Conservation (phyloP, 1,284 basidiomycete genomes). For the Fistulina hepatica region DNA sequence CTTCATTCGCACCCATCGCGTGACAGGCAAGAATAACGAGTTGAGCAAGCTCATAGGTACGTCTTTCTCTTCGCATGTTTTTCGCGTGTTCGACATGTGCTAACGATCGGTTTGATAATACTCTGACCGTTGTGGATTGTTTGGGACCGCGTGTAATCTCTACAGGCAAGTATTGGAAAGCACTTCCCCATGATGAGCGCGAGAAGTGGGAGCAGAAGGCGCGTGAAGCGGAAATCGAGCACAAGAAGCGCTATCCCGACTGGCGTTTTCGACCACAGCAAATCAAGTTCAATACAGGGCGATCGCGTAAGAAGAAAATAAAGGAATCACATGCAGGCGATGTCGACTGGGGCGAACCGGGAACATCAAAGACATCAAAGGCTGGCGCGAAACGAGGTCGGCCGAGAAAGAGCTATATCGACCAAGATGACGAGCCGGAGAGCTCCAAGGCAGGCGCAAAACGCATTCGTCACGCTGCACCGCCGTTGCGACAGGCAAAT, state of each 20-base stretch:
- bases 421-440: too few species aligned
- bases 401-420: too few species aligned
- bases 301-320: constrained; percentile 12
- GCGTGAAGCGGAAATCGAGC: constrained; percentile 13
- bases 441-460: too few species aligned
- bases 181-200: constrained; percentile 11
- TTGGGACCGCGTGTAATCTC: too few species aligned
- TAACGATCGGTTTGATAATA: background rate
- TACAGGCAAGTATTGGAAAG: constrained; percentile 12
- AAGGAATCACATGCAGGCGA: constrained; percentile 10
- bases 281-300: constrained; percentile 2
- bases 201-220: constrained; percentile 14
- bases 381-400: too few species aligned
- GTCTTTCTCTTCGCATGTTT: background rate
- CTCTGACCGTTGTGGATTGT: too few species aligned
- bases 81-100: background rate
- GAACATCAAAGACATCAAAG: background rate
- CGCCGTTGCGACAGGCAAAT: too few species aligned
- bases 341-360: constrained; percentile 1
- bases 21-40: constrained; percentile 11
- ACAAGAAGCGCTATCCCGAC: constrained; percentile 12
- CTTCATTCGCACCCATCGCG: constrained; percentile 13
- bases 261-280: constrained; percentile 12
- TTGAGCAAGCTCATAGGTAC: constrained; percentile 14
- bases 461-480: too few species aligned